phyloP scores from a whole-genome alignment of 148 eudicot species.

The Vaccinium corymbosum region DNA sequence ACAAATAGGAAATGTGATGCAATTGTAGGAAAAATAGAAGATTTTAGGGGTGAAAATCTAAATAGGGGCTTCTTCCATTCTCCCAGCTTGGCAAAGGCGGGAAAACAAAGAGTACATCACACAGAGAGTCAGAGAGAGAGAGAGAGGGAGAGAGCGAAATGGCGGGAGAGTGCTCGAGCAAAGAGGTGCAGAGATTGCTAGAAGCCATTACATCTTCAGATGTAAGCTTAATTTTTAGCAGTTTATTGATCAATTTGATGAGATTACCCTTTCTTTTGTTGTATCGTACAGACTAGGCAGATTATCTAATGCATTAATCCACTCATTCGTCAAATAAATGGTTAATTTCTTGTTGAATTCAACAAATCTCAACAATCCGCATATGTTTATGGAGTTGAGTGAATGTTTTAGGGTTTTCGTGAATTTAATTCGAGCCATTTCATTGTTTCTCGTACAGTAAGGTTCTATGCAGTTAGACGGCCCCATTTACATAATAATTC shows the following conservation, averaged over 20 bases:
- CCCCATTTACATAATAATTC: no score
- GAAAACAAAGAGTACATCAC: not conserved
- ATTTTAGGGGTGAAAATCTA: not conserved
- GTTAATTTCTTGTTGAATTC: not conserved
- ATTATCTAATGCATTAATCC: not conserved
- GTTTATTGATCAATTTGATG: not conserved
- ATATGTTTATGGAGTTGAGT: not conserved
- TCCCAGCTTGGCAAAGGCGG: slow-evolving; percentile 26
- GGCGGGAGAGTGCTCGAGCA: slow-evolving; percentile 29
- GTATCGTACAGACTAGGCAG: not conserved
- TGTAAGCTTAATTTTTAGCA: slow-evolving; percentile 37
- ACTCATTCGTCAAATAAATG: not conserved
- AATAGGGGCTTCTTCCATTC: not conserved
- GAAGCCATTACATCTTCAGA: slow-evolving; percentile 69
- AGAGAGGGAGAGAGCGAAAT: slow-evolving; percentile 9
- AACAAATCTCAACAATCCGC: not conserved
- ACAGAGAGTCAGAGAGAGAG: not conserved
- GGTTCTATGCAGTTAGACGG: not conserved
- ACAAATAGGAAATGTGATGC: not conserved
- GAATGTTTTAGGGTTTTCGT: not conserved
- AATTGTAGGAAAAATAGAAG: not conserved
- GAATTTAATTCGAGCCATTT: not conserved
- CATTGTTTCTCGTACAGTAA: not conserved
- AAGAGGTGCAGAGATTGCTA: slow-evolving; percentile 49
- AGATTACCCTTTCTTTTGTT: not conserved